Conservation (phyloP, 2,329 filamentous ascomycete species). For the Aspergillus ibericus region DNA sequence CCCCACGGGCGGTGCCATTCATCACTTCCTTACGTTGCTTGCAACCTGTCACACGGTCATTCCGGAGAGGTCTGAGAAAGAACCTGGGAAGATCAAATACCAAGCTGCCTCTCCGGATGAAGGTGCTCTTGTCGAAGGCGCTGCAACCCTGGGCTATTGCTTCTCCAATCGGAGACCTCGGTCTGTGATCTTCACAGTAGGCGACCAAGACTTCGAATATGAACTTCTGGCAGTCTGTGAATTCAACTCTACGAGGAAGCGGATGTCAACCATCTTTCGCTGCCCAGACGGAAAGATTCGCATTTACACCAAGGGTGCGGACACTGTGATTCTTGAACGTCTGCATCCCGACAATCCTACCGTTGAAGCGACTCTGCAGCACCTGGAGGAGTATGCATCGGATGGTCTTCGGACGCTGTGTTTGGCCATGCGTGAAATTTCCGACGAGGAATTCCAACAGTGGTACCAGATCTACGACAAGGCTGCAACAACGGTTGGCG, state of each 20-base stretch:
- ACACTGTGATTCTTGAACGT: constrained; percentile 95
- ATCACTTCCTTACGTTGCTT: constrained; percentile 85
- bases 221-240: constrained; percentile 96
- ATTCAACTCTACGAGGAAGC: constrained; percentile 95
- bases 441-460: constrained; percentile 82
- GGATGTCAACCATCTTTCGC: constrained; percentile 96
- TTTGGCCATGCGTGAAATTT: constrained; percentile 87
- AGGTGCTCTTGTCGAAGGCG: constrained; percentile 92
- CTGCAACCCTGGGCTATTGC: constrained; percentile 78
- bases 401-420: constrained; percentile 94
- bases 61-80: constrained; percentile 79
- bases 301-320: constrained; percentile 93
- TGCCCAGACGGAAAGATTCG: constrained; percentile 95
- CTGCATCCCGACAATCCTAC: constrained; percentile 79
- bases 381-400: constrained; percentile 97
- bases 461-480: constrained; percentile 86
- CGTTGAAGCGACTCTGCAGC: constrained; percentile 84
- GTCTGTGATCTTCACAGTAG: constrained; percentile 78
- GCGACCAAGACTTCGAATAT: constrained; percentile 74
- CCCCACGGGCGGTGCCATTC: constrained; percentile 59
- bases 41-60: constrained; percentile 97
- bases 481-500: constrained; percentile 84
- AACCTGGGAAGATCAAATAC: constrained; percentile 83
- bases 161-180: constrained; percentile 89
- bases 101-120: constrained; percentile 97